These are phyloP conservation scores for Trichoderma sp. DNA, from an alignment of 2,329 filamentous ascomycete species.

Conservation along the genomic window DNA sequence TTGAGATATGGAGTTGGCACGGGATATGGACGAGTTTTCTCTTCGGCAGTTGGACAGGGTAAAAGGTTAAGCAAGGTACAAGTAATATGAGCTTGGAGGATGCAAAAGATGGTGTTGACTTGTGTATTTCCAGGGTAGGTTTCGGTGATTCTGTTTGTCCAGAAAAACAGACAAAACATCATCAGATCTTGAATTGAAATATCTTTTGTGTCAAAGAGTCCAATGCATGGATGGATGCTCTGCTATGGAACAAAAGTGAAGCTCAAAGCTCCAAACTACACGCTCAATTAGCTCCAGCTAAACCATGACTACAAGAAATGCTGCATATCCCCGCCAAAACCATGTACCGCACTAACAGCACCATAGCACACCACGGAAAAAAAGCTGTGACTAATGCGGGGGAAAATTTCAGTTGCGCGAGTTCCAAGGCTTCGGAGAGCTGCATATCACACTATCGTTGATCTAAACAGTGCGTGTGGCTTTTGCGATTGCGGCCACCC, in stretches of 20 bases:
- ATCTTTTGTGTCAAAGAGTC: neutral
- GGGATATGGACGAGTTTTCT: neutral
- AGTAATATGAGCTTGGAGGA: neutral
- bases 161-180: neutral
- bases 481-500: neutral
- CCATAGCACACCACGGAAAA: neutral
- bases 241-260: neutral
- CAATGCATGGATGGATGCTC: neutral
- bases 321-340: neutral
- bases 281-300: neutral
- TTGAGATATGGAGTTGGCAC: neutral
- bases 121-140: neutral
- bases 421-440: neutral
- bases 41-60: neutral
- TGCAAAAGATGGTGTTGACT: neutral
- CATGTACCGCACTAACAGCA: neutral
- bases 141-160: neutral
- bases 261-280: neutral
- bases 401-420: neutral
- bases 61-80: neutral
- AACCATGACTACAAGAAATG: fast-evolving
- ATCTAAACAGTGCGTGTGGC: neutral
- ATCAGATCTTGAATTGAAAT: neutral
- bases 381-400: neutral
- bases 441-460: neutral